Evolutionary conservation across 495 filamentous ascomycete genomes (phyloP).

Genomic region (Penicillium verhagenii): DNA sequence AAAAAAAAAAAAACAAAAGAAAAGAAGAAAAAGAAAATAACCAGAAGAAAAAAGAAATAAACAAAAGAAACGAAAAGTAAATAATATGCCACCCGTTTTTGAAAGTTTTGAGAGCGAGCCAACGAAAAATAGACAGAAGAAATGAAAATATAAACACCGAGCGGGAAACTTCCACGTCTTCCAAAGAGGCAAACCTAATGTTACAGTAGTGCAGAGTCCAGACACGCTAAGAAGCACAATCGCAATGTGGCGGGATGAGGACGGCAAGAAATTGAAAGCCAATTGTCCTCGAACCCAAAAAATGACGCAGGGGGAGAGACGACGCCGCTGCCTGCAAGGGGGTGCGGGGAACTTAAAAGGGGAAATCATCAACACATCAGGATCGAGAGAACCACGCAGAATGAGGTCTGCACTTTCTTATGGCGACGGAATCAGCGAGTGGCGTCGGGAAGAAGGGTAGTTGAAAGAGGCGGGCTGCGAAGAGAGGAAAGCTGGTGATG

Average conservation of each 20-base stretch:
- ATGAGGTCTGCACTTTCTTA: constrained; percentile 12
- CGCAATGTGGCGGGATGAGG: constrained; percentile 11
- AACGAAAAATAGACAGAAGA: constrained; percentile 17
- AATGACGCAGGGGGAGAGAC: constrained; percentile 8
- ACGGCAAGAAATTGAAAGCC: constrained; percentile 2
- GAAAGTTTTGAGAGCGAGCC: constrained; percentile 7
- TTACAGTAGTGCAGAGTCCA: constrained; percentile 27
- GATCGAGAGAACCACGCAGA: constrained; percentile 19
- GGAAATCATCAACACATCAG: constrained; percentile 23
- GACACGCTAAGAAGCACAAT: constrained; percentile 26
- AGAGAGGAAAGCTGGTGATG: constrained; percentile 38
- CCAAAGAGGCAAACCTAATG: constrained; percentile 19
- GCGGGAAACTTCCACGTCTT: constrained; percentile 8
- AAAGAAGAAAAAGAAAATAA: constrained; percentile 6
- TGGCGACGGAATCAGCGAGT: constrained; percentile 32
- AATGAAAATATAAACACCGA: constrained; percentile 17
- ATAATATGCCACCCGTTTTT: constrained; percentile 16
- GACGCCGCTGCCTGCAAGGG: constrained; percentile 22
- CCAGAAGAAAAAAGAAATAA: constrained; percentile 16
- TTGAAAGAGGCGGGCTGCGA: constrained; percentile 31
- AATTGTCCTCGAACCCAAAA: background rate
- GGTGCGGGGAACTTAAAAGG: constrained; percentile 11
- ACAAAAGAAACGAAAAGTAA: constrained; percentile 7
- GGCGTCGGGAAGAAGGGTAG: constrained; percentile 30
- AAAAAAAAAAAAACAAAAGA: constrained; percentile 14